Percentiles rank a stretch among this genome's conserved stretches.
phyloP scores from a whole-genome alignment of 2,329 filamentous ascomycete genomes.

The Elsinoe ampelina region DNA sequence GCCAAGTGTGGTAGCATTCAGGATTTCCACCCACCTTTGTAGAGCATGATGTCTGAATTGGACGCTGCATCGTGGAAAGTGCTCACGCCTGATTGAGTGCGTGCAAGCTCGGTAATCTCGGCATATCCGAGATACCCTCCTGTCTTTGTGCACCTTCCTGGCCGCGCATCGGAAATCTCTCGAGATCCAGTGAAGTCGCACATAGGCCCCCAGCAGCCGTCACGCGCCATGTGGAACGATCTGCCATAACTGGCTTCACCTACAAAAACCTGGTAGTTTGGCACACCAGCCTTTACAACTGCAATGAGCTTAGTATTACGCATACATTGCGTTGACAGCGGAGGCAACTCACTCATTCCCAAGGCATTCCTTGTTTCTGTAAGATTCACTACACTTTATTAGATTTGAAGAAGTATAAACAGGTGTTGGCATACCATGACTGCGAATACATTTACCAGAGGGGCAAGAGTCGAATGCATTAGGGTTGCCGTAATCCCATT shows the following conservation, averaged over 20 bases:
- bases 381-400: slow-evolving; percentile 23
- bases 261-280: slow-evolving; percentile 27
- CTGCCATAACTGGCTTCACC: slow-evolving; percentile 27
- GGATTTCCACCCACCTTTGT: too few relatives aligned
- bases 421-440: slow-evolving; percentile 17
- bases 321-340: too few relatives aligned
- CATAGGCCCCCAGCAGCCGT: slow-evolving; percentile 20
- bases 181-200: slow-evolving; percentile 19
- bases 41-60: not conserved
- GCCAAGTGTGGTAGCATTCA: too few relatives aligned
- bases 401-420: too few relatives aligned
- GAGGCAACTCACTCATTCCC: slow-evolving; percentile 25
- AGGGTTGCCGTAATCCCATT: slow-evolving; percentile 33
- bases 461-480: slow-evolving; percentile 15
- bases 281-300: slow-evolving; percentile 18
- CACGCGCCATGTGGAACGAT: slow-evolving; percentile 32
- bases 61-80: not conserved
- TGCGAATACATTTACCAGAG: slow-evolving; percentile 18
- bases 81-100: not conserved
- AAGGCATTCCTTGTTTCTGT: slow-evolving; percentile 30
- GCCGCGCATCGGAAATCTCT: not conserved
- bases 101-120: slow-evolving; percentile 27
- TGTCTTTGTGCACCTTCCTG: slow-evolving; percentile 25
- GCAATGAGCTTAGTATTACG: too few relatives aligned
- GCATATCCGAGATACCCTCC: slow-evolving; percentile 29